These are phyloP conservation scores for Geotrichum reessii DNA, from an alignment of 1,139 yeast genomes.

Conservation along the genomic window DNA sequence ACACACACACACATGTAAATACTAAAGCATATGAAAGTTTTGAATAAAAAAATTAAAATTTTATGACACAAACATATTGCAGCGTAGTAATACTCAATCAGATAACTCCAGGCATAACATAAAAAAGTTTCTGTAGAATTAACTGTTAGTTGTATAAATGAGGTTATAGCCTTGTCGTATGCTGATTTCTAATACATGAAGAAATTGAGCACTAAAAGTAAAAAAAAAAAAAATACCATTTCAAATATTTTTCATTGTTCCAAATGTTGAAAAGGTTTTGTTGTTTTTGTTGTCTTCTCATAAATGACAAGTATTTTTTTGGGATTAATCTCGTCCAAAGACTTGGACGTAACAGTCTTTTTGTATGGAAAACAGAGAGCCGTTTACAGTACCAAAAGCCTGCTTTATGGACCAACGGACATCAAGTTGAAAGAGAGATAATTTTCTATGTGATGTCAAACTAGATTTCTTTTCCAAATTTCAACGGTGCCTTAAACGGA, in stretches of 20 bases:
- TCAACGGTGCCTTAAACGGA: background rate
- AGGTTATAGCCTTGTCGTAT: no score
- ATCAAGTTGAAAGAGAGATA: background rate
- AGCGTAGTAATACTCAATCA: no score
- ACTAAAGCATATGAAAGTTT: no score
- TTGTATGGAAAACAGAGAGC: background rate
- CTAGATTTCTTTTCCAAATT: background rate
- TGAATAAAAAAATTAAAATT: background rate
- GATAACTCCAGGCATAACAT: no score
- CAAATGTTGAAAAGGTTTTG: background rate
- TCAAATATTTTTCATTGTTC: background rate
- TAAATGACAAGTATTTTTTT: background rate
- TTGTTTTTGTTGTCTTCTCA: background rate
- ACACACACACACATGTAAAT: no score
- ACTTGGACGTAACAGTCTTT: background rate
- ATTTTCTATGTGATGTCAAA: background rate
- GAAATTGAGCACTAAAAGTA: no score
- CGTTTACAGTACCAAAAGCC: background rate
- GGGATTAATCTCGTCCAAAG: background rate
- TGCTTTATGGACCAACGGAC: background rate
- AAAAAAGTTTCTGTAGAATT: no score
- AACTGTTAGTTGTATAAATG: no score
- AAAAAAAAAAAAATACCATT: background rate
- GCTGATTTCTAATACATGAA: no score
- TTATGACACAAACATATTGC: no score